Base-by-base conservation (phyloP, 441 rosid species). In the Iberis amara region DNA sequence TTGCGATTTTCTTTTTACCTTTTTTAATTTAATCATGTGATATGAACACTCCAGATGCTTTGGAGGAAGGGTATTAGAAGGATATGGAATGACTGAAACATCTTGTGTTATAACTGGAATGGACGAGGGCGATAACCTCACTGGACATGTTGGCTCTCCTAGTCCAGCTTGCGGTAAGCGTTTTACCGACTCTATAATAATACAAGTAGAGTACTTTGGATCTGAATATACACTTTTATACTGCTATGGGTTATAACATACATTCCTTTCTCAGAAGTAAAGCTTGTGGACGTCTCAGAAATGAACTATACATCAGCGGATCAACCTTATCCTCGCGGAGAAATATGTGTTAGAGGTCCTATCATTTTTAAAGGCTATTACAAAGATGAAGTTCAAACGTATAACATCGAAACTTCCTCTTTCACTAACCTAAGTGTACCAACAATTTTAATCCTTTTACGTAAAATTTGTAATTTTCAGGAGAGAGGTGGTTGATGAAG, bases 1-100 rank as follows among this genome's bases (percentile, higher is more conserved):
- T 57, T 42, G 38, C 59, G 12, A 8, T 59, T 30, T 49, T 48
- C 46, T 32, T 44, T 31, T 35, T 9, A 47, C 54, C 24, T 9
- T 60, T 52, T 60, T 52, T 38, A 31, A 38, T 38, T 24, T 35
- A 30, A 31, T 32, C 41, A 44, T 65, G n/a, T 42, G 15, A 40
- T 44, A 26, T 36, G 43, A 56, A 39, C 30, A 48, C 71, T 44
- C 53, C 78, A 94, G 97, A 65, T 89, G 97, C 81, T 85, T 94
- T 72, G 87, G 96, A 55, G 83, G 94, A 45, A 71, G 58, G 6
- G 77, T 94, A 55, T 2, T 57, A 11, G 97, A 94, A 75, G 99
- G 99, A 58, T 94, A 94, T 72, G 99, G 99, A 69, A 94, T 94
- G 99, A 94, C 99, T 3, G 99, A 94, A 75, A 86, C 94, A 30